Base-by-base conservation (phyloP, 1,284 basidiomycete species). In the Naganishia liquefaciens region DNA sequence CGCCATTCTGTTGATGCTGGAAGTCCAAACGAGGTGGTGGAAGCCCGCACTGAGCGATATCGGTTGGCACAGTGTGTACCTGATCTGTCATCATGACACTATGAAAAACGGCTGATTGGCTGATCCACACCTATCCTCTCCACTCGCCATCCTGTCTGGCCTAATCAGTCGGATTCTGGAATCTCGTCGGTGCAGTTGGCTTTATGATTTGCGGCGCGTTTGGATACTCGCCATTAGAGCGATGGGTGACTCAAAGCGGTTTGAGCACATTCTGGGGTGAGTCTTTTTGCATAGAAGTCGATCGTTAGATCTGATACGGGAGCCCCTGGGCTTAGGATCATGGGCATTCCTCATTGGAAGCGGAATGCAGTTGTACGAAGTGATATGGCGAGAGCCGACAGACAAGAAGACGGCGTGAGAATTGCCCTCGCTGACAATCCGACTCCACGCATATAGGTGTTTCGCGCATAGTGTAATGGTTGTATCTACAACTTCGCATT, bases 301-400 rank as follows among this genome's bases (percentile, higher is more conserved):
- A 13, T 37, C 3, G 57, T 11, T 5, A 11, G 47, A 30, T n/a
- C 43, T 44, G 13, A 44, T 44, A 2, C 15, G 15, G 2, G 47
- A 42, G n/a, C 21, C 28, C 3, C 15, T 10, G n/a, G 21, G 39
- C 40, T 83, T 82, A 83, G 84, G 83, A 15, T 80, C 82, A 17
- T 86, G 84, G 82, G 84, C 82, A 5, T 86, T 86, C 77, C 74
- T 86, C 72, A 83, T 86, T 49, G 84, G 84, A 5, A 84, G 83
- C 68, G 67, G 81, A 0, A 71, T 83, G n/a, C 85, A 85, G 73
- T 76, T 82, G 69, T 84, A 70, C 43, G 77, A 80, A 62, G 72
- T 69, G 2, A 63, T 72, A 13, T 66, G 65, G 65, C 62, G 65
- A 37, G 65, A 66, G 37, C 57, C 57, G 37, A 53, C 25, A 44